phyloP scores from a whole-genome alignment of 441 rosid species.

The Populus trichocarpa region DNA sequence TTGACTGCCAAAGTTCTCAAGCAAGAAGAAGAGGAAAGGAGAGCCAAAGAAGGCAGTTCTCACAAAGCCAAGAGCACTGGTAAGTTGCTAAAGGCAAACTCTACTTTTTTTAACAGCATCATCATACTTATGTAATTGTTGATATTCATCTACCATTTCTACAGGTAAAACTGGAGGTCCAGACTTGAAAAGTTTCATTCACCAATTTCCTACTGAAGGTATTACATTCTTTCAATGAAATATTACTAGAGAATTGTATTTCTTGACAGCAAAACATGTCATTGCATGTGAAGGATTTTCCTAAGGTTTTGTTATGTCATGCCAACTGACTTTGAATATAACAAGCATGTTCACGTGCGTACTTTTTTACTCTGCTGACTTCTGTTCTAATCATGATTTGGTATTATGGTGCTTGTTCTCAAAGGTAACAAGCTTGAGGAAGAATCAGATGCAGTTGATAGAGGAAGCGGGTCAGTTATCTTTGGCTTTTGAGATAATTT shows the following conservation, averaged over 20 bases:
- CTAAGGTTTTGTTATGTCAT: slow-evolving; percentile 4
- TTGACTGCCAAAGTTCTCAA: slow-evolving; percentile 50
- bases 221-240: slow-evolving; percentile 8
- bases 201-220: slow-evolving; percentile 78
- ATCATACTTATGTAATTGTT: slow-evolving; percentile 14
- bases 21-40: slow-evolving; percentile 88
- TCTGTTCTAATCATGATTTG: slow-evolving; percentile 12
- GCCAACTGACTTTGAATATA: not conserved
- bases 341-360: not conserved
- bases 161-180: slow-evolving; percentile 77
- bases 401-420: slow-evolving; percentile 17
- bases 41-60: slow-evolving; percentile 56
- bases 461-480: slow-evolving; percentile 25
- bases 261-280: not conserved
- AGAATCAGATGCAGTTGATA: slow-evolving; percentile 25
- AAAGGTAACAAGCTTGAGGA: slow-evolving; percentile 33
- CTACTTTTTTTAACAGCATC: slow-evolving; percentile 6
- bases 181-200: slow-evolving; percentile 80
- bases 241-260: not conserved
- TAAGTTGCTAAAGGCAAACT: slow-evolving; percentile 23
- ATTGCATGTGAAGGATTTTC: slow-evolving; percentile 1
- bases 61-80: slow-evolving; percentile 42
- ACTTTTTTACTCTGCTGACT: not conserved
- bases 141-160: slow-evolving; percentile 15
- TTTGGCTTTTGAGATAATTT: not conserved